phyloP scores from a whole-genome alignment of 2,329 filamentous ascomycete genomes.

The Ophiostoma montium region DNA sequence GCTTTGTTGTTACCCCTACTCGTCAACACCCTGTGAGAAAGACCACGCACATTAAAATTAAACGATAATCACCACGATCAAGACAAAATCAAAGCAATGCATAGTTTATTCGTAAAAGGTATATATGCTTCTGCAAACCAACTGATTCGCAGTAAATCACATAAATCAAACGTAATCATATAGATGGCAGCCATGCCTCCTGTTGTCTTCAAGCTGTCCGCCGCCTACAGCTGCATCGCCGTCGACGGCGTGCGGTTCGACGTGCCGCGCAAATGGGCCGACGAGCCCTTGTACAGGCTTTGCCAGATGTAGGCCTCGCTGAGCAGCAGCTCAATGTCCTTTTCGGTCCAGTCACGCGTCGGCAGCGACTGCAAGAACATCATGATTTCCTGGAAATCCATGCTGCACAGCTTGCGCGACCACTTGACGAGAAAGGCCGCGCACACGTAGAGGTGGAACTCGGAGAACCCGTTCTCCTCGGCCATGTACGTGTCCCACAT shows the following conservation, averaged over 20 bases:
- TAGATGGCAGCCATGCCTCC: too few species aligned
- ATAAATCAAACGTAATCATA: too few species aligned
- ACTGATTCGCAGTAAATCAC: too few species aligned
- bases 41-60: too few species aligned
- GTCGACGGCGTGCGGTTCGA: constrained; percentile 26
- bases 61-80: too few species aligned
- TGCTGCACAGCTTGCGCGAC: constrained; percentile 86
- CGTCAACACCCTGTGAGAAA: too few species aligned
- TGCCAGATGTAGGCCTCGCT: constrained; percentile 99
- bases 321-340: constrained; percentile 88
- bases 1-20: too few species aligned
- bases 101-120: background rate
- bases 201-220: too few species aligned
- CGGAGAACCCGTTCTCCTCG: constrained; percentile 95
- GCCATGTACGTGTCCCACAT: constrained; percentile 99
- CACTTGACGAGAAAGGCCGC: constrained; percentile 97
- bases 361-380: constrained; percentile 96
- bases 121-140: background rate
- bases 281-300: constrained; percentile 86
- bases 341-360: constrained; percentile 89
- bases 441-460: constrained; percentile 96
- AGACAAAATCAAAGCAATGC: too few species aligned
- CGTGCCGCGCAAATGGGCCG: constrained; percentile 60
- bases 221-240: constrained; percentile 29
- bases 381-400: constrained; percentile 98